Evolutionary conservation across 1,284 basidiomycete genomes (phyloP), one percentile per base, ranked within the genome.

Genomic region (Mycena sp.): DNA sequence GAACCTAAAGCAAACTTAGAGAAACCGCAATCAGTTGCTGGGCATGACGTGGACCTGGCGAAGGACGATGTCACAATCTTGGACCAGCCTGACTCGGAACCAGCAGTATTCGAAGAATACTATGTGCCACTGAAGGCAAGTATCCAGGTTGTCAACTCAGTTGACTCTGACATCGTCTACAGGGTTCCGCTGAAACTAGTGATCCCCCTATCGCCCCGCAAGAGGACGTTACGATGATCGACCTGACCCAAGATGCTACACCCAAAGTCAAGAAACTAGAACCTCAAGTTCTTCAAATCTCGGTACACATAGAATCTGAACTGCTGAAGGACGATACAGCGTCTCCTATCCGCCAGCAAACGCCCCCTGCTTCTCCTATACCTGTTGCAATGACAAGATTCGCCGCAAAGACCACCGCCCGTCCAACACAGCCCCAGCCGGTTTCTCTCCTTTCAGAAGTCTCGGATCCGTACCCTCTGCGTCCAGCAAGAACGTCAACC

Each of bases 161-260:
- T 37, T 10, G 21, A 21, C 25, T 46, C 45, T 49, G 41, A 63
- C 38, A 26, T 6, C 28, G 23, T 23, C 32, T 14, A 9, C 29
- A 64, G 62, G 57, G 62, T 29, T 53, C 56, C 19, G 4, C 38
- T 28, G 17, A 28, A 29, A 45, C 44, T 2, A 30, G 17, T 52
- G 40, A n/a, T 49, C 35, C 37, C 45, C 32, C 50, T 55, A 30
- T 30, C 21, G 12, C 52, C 28, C 43, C 56, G 10, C 38, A 64
- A 50, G 62, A 64, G 26, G 62, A 64, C 11, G 52, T 56, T 45
- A 29, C 52, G 19, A 64, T 64, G 57, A 45, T 59, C 35, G 62
- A 64, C 48, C 28, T 51, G 45, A 54, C 38, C 25, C 51, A 64
- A 17, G 57, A 59, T 28, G 12, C 37, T 6, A n/a, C n/a, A n/a